These are phyloP conservation scores for Rhodosporidiobolus odoratus DNA, from an alignment of 768 basidiomycete species.

Conservation along the genomic window DNA sequence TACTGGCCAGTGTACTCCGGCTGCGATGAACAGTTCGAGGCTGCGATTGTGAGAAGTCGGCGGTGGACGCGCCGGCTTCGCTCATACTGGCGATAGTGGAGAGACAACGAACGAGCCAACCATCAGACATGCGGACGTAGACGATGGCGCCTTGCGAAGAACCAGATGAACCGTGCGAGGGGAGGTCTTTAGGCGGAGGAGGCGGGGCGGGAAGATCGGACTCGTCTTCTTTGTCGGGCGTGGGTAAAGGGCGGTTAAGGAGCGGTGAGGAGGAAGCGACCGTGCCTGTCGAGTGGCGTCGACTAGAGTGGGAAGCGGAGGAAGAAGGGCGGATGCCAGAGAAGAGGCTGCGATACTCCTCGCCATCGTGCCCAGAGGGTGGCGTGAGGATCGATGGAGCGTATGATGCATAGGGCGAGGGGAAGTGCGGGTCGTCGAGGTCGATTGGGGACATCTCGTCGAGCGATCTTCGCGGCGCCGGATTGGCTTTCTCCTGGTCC, in stretches of 20 bases:
- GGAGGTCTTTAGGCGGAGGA: neutral
- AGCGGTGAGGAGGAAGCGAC: neutral
- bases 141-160: neutral
- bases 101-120: constrained; percentile 11
- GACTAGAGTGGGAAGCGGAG: neutral
- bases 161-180: constrained; percentile 15
- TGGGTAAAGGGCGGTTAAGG: neutral
- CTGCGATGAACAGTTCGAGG: neutral
- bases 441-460: neutral
- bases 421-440: neutral
- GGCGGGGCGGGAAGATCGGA: neutral
- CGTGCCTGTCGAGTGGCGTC: neutral
- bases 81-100: constrained; percentile 18
- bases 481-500: neutral
- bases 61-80: neutral
- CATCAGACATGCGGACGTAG: constrained; percentile 28
- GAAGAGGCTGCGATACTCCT: constrained; percentile 2
- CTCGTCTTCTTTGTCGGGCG: neutral
- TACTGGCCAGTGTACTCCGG: neutral
- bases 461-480: neutral
- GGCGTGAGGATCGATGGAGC: neutral
- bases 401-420: neutral
- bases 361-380: too few relatives aligned
- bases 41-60: neutral
- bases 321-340: neutral